Base-by-base conservation (phyloP, 2,329 filamentous ascomycete species). In the Verticillium isaacii region DNA sequence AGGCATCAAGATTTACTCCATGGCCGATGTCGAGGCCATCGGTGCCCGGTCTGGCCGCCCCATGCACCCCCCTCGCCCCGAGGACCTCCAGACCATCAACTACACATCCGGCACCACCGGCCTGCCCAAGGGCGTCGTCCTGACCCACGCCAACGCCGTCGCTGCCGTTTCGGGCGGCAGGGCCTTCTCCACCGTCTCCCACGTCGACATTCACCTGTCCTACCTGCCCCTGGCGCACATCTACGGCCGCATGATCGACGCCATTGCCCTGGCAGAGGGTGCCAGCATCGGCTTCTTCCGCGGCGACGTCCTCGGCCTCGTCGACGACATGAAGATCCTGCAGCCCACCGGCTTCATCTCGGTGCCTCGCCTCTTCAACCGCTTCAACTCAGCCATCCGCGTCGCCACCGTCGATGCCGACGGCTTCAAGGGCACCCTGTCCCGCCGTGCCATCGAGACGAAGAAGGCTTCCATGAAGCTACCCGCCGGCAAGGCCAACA, bases 201-300 rank as follows among this genome's bases (percentile, higher is more conserved):
- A 78, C 58, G 75, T 75, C 64, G 90, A 95, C 67, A 78, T 88
- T 3, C 81, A 89, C 67, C 85, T 92, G 62, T 98, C 94, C 1
- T 99, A 98, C 76, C 84, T 99, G 59, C 95, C 95, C 0, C 80
- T 97, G 45, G 95, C 95, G 11, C 95, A 99, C 73, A 98, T 99
- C 69, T 97, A 92, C 74, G 91, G 93, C 66, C 89, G 95, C 61
- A 82, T 97, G 67, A 81, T 88, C 50, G 95, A 99, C 73, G 90
- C 96, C 73, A 80, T 82, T 3, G 85, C 86, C 15, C 80, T 97
- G 17, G 86, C 89, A 69, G 82, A 85, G 59, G 93, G 92, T 60
- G 86, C 85, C 37, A 80, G 86, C 9, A 88, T 97, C 68, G 95
- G 94, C 14, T 99, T 94, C 76, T 99, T 97, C 84, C 92, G 95